These are phyloP conservation scores for Talaromyces sp. DNA, from an alignment of 2,329 filamentous ascomycete genomes.

Conservation along the genomic window DNA sequence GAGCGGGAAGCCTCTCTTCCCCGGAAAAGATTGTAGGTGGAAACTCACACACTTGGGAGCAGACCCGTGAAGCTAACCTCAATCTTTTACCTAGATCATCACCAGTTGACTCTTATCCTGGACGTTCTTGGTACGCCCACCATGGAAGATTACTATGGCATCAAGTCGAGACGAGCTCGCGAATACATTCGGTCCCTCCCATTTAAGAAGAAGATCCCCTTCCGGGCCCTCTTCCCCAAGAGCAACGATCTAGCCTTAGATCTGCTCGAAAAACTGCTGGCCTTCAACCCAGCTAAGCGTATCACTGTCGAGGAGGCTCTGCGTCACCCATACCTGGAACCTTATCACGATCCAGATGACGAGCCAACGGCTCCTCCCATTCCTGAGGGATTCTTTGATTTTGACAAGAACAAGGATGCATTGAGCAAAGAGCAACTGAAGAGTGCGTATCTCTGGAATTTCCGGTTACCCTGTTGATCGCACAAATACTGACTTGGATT, in stretches of 20 bases:
- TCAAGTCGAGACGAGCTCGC: constrained; percentile 94
- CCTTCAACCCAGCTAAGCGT: constrained; percentile 98
- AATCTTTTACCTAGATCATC: constrained; percentile 69
- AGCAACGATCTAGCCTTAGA: constrained; percentile 97
- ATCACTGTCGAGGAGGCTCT: constrained; percentile 97
- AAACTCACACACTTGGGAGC: not conserved
- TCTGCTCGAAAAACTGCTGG: constrained; percentile 89
- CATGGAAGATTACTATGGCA: constrained; percentile 99
- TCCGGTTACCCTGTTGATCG: not conserved
- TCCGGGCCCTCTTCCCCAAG: constrained; percentile 96
- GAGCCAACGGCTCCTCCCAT: constrained; percentile 96
- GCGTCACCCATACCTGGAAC: constrained; percentile 96
- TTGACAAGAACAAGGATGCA: constrained; percentile 99
- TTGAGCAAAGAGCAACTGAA: constrained; percentile 98
- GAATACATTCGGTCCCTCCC: constrained; percentile 98
- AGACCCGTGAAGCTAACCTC: not conserved
- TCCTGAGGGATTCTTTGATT: constrained; percentile 98
- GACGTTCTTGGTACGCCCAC: constrained; percentile 97
- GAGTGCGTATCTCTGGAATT: constrained; percentile 52
- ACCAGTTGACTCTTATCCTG: constrained; percentile 94
- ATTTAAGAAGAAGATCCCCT: constrained; percentile 99
- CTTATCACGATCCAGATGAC: constrained; percentile 97
- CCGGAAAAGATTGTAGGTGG: constrained; percentile 91
- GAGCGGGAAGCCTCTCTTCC: constrained; percentile 96
- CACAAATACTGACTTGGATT: constrained; percentile 11